These are phyloP conservation scores for Zelopaecilomyces penicillatus DNA, from an alignment of 2,329 filamentous ascomycete genomes.

Conservation along the genomic window DNA sequence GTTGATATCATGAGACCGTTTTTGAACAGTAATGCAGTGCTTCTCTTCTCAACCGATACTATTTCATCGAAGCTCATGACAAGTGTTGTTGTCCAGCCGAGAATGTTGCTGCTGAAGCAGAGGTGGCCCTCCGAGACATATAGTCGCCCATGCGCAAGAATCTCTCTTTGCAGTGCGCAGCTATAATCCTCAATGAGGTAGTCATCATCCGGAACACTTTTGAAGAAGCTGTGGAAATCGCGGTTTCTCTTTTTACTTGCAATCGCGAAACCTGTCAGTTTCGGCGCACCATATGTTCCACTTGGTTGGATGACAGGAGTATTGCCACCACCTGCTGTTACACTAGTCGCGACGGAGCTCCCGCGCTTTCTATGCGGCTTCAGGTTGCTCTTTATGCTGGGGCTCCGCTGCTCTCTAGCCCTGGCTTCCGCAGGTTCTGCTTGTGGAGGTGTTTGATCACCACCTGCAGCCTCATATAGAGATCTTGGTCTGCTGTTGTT, in stretches of 20 bases:
- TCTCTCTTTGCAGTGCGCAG: constrained; percentile 90
- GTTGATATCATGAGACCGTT: constrained; percentile 97
- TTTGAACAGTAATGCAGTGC: constrained; percentile 88
- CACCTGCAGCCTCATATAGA: constrained; percentile 38
- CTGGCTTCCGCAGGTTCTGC: constrained; percentile 58
- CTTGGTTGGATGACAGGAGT: constrained; percentile 56
- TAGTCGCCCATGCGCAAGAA: constrained; percentile 83
- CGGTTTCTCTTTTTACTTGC: constrained; percentile 93
- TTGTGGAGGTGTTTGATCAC: constrained; percentile 56
- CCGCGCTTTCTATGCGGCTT: constrained; percentile 65
- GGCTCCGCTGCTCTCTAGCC: constrained; percentile 49
- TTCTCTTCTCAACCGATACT: constrained; percentile 93
- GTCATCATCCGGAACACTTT: constrained; percentile 95
- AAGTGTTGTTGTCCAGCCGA: constrained; percentile 94
- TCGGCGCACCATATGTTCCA: constrained; percentile 47
- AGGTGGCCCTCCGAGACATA: constrained; percentile 97
- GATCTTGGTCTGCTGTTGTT: constrained; percentile 36
- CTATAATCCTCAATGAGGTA: constrained; percentile 98
- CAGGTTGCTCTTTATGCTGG: constrained; percentile 58
- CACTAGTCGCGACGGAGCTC: constrained; percentile 65
- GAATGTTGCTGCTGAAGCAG: constrained; percentile 97
- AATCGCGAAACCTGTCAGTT: constrained; percentile 89
- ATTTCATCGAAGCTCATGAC: constrained; percentile 99
- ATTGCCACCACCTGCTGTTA: constrained; percentile 65
- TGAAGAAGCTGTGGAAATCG: constrained; percentile 88